Evolutionary conservation across 495 filamentous ascomycete species (phyloP), one percentile per base, ranked within the genome.

Genomic region (Beverwykella pulmonaria): DNA sequence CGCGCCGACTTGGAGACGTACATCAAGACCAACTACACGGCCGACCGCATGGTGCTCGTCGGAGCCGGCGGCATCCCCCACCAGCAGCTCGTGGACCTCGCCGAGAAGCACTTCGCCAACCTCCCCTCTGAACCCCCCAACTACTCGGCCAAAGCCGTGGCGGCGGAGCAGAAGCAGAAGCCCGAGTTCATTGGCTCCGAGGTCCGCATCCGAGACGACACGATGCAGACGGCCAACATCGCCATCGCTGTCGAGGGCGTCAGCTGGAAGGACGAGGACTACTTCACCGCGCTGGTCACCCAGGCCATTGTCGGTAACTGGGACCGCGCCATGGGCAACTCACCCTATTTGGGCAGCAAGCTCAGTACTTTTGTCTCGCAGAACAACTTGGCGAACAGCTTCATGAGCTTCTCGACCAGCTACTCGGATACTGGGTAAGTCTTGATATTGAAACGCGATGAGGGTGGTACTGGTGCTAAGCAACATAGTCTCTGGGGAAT

Each of bases 261-360:
- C 53, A 94, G 92, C 89, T 99, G 94, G 94, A 96, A 91, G 81
- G 92, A 96, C 73, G 91, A 94, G 61, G 92, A 96, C 80, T 98
- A 98, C 86, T 99, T 97, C 85, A 97, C 94, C 69, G 94, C 89
- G 48, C 83, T 99, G 58, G 93, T 99, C 67, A 90, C 94, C 52
- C 94, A 99, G 83, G 95, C 94, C 69, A 97, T 99, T 75, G 92
- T 99, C 72, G 94, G 94, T 74, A 99, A 99, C 87, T 99, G 94
- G 88, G 94, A 99, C 82, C 92, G 92, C 79, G 90, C 94, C 58
- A 95, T 98, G 89, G 95, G 95, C 76, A 96, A 92, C 80, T 92
- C 93, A 50, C 85, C 92, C 54, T 93, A 96, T 83, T 87, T 97
- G 68, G 95, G 94, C 69, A 96, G 91, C 91, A 97, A 93, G 85